Evolutionary conservation across 768 basidiomycete genomes (phyloP), one percentile per base, ranked within the genome.

Genomic region (Calocybe gangraenosa): DNA sequence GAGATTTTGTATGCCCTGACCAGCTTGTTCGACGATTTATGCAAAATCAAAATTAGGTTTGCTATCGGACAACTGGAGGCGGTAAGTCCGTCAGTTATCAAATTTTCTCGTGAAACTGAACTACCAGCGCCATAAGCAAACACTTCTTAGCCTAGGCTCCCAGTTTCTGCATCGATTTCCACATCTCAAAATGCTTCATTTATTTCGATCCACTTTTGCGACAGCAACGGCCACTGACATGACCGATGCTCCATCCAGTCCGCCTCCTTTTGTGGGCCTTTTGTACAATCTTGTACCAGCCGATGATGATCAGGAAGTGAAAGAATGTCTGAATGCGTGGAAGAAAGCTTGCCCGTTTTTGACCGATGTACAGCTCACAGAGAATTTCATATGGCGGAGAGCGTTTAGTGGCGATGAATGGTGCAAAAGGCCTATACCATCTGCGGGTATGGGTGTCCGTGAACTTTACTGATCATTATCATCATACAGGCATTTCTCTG

Each of bases 1-100:
- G 74, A 76, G 49, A 63, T 75, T 7, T 51, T 76, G 15, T 64
- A 70, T 31, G 72, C 71, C 4, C 51, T 73, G 18, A 60, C 61
- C n/a, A 55, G 60, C 36, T 62, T 71, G 31, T 72, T 75, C 45
- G 48, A 44, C 7, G 46, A 54, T 8, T 51, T 76, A 5, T 57
- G 59, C n/a, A 62, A 63, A 32, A 58, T 76, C 15, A 65, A 66
- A 49, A 60, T 76, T 49, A 61, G 60, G 47, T 76, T 66, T 54
- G 65, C 56, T 23, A 51, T 55, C n/a, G 63, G 58, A 0, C 58
- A 61, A 18, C 71, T 73, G 7, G 57, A 62, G 19, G 74, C 76
- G 58, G 74, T 74, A 36, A 19, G 71, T 58, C 38, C 31, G n/a
- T 39, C 34, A 34, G 3, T 42, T 35, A 11, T 6, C 6, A 28